phyloP scores from a whole-genome alignment of 2,329 filamentous ascomycete genomes.

The Pleurostoma richardsiae region DNA sequence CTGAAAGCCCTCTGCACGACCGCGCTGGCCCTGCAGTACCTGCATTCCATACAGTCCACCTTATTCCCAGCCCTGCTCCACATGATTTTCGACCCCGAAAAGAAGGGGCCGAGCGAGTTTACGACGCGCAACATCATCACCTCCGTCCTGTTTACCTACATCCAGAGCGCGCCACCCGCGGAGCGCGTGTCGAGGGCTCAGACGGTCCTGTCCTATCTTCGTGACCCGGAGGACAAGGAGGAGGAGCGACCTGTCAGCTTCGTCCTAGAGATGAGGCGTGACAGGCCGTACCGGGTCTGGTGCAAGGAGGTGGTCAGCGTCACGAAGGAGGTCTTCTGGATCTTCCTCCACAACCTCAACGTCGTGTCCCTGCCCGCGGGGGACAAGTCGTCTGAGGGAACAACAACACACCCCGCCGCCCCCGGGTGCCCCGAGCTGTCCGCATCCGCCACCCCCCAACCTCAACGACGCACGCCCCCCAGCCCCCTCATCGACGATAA shows the following conservation, averaged over 20 bases:
- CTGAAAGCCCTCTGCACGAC: constrained; percentile 94
- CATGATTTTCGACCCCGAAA: constrained; percentile 96
- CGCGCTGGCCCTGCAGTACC: constrained; percentile 74
- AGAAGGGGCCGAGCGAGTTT: constrained; percentile 95
- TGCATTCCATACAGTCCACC: constrained; percentile 71
- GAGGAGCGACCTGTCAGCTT: constrained; percentile 75
- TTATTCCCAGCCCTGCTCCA: constrained; percentile 81
- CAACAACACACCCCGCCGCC: constrained; percentile 6
- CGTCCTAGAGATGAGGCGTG: constrained; percentile 81
- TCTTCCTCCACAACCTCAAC: constrained; percentile 92
- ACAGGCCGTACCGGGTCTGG: constrained; percentile 89
- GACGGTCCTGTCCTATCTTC: constrained; percentile 73
- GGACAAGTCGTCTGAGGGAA: constrained; percentile 27
- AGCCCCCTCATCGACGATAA: constrained; percentile 24
- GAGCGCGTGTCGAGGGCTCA: constrained; percentile 65
- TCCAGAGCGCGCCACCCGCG: constrained; percentile 58
- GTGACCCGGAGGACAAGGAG: constrained; percentile 72
- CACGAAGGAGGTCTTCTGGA: constrained; percentile 98
- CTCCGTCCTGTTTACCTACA: constrained; percentile 82
- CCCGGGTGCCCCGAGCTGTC: constrained; percentile 11
- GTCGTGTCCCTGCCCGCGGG: constrained; percentile 62
- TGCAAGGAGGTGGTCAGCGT: constrained; percentile 88
- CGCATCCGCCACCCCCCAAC: constrained; percentile 1
- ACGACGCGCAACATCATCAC: constrained; percentile 88
- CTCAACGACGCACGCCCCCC: neutral